Evolutionary conservation across 495 filamentous ascomycete genomes (phyloP), one percentile per base, ranked within the genome.

Genomic region (Polyplosphaeria fusca): DNA sequence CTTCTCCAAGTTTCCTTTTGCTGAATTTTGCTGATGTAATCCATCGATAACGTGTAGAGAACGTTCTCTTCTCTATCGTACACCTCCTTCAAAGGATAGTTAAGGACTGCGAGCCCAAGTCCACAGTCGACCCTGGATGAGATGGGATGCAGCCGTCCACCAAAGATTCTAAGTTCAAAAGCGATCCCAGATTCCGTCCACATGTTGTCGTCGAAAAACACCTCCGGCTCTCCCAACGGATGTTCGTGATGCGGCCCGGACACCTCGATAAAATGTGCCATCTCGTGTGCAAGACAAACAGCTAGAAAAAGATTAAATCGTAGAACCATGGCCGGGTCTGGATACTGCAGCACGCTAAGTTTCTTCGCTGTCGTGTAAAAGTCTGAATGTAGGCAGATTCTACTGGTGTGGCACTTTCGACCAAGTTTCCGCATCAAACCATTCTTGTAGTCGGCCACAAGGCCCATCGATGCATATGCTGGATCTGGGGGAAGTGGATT

Each of bases 311-410:
- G 64, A 38, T 66, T 68, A 56, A 68, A 68, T 2, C 66, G 55
- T 18, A 68, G 38, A 0, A 68, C 66, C 66, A 68, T 66, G 3
- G 59, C 63, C 22, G 59, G 66, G 30, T 68, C 66, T 5, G 64
- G 62, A 26, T 68, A 66, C 28, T 61, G 60, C 2, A 68, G 44
- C 5, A 58, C 14, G 22, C 59, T 64, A 9, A 68, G 47, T 19
- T 64, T 58, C 47, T 63, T 64, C 16, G 66, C 66, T n/a, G 63
- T 66, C 3, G 66, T 68, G 46, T 66, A 68, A 45, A 68, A 68
- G 52, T 68, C 66, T 5, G 66, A 51, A 42, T 68, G 66, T 1
- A 68, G 59, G 30, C 63, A 66, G 28, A 68, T 59, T 23, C 51
- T 46, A 42, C 62, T 65, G 5, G 58, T 60, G n/a, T 58, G 63